These are phyloP conservation scores for Trichoderma lentiforme DNA, from an alignment of 2,329 filamentous ascomycete genomes.

Conservation along the genomic window DNA sequence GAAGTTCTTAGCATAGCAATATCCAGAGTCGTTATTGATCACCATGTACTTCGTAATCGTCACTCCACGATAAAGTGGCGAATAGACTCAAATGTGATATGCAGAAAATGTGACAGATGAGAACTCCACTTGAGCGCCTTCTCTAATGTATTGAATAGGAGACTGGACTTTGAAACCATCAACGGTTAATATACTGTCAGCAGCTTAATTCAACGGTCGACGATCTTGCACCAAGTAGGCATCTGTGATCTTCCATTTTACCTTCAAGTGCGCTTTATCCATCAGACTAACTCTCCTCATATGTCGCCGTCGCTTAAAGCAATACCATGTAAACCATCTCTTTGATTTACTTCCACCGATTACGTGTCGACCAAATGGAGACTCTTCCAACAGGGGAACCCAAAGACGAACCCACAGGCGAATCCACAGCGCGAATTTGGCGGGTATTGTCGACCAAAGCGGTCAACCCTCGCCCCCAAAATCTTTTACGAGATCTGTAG, in stretches of 20 bases:
- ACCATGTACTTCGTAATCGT: neutral
- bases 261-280: neutral
- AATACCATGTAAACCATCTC: neutral
- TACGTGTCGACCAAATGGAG: neutral
- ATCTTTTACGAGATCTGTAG: neutral
- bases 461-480: neutral
- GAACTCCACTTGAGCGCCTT: neutral
- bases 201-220: neutral
- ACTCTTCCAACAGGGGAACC: neutral
- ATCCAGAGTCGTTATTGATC: neutral
- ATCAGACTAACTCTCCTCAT: neutral
- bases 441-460: neutral
- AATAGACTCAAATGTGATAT: neutral
- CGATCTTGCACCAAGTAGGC: neutral
- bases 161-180: neutral
- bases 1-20: neutral
- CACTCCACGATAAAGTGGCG: neutral
- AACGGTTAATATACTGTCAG: neutral
- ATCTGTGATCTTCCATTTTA: neutral
- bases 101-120: neutral
- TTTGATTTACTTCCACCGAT: neutral
- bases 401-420: neutral
- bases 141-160: neutral
- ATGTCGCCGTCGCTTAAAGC: neutral
- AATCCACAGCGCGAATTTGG: conserved; percentile 1